Evolutionary conservation across 768 basidiomycete genomes (phyloP).

Genomic region (Mycena vulgaris): DNA sequence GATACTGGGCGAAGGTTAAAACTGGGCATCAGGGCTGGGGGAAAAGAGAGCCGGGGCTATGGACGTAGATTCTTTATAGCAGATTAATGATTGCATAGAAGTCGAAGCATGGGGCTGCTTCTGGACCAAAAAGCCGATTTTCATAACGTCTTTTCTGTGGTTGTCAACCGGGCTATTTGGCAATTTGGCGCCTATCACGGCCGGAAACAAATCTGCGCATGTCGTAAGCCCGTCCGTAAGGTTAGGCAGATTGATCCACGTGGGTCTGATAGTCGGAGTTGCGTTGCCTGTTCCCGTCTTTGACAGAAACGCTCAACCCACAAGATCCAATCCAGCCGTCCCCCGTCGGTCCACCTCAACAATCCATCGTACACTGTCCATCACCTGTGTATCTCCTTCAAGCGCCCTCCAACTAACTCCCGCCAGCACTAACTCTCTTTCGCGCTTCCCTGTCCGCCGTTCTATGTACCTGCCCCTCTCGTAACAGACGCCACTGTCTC

Average conservation of each 20-base stretch:
- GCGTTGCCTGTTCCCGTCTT: not conserved
- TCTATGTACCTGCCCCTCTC: not conserved
- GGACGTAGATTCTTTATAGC: not conserved
- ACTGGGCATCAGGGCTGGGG: conserved; percentile 36
- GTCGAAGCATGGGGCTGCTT: not conserved
- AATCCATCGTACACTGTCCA: too few species aligned
- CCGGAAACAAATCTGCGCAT: conserved; percentile 18
- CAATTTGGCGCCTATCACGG: conserved; percentile 1
- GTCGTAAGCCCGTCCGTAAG: not conserved
- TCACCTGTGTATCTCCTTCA: too few species aligned
- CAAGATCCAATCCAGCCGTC: conserved; percentile 8
- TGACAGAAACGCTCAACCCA: conserved; percentile 30
- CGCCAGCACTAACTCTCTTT: not conserved
- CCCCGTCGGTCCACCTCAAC: conserved; percentile 12
- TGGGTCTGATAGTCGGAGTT: too few species aligned
- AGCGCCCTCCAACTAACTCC: too few species aligned
- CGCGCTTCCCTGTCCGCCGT: not conserved
- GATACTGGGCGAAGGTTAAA: conserved; percentile 74
- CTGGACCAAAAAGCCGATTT: not conserved
- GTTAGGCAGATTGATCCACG: too few species aligned
- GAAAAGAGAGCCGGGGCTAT: too few species aligned
- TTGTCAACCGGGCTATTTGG: conserved; percentile 12
- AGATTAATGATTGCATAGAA: not conserved
- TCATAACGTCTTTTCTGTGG: not conserved
- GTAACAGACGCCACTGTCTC: too few species aligned